Conservation (phyloP, 75 land plant species). For the Cryptomeria japonica region DNA sequence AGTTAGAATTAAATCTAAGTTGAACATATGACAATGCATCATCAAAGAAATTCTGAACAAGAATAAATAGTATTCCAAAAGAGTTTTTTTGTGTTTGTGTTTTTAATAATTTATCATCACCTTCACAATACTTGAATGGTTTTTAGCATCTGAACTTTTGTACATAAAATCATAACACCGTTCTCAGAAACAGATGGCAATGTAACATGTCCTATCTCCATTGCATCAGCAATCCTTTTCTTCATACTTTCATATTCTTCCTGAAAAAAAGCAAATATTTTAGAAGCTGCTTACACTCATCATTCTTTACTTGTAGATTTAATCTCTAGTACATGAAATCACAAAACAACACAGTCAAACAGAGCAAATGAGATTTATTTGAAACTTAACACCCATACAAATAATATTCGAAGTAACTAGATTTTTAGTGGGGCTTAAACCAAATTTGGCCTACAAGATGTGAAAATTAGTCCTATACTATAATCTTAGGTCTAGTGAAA, state of each 20-base stretch:
- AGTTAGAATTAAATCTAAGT: background rate
- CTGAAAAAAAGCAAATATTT: background rate
- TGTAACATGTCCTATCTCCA: background rate
- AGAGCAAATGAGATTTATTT: background rate
- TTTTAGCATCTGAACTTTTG: background rate
- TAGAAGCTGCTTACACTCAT: background rate
- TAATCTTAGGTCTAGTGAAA: background rate
- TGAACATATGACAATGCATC: background rate
- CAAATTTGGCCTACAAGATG: background rate
- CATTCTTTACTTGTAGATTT: background rate
- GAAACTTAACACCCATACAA: too few species aligned
- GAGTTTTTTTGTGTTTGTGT: too few species aligned
- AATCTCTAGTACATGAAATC: background rate
- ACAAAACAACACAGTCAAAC: background rate
- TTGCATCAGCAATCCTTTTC: conserved; percentile 2
- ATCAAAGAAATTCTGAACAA: background rate
- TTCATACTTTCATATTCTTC: conserved; percentile 7
- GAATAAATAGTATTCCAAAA: too few species aligned
- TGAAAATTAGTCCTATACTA: background rate
- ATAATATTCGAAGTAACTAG: too few species aligned
- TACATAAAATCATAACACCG: background rate
- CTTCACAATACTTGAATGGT: conserved; percentile 2
- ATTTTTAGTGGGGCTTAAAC: too few species aligned
- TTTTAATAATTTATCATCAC: background rate
- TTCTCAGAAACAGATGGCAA: background rate